Conservation (phyloP, 805 yeast species). For the Kodamaea laetipori region DNA sequence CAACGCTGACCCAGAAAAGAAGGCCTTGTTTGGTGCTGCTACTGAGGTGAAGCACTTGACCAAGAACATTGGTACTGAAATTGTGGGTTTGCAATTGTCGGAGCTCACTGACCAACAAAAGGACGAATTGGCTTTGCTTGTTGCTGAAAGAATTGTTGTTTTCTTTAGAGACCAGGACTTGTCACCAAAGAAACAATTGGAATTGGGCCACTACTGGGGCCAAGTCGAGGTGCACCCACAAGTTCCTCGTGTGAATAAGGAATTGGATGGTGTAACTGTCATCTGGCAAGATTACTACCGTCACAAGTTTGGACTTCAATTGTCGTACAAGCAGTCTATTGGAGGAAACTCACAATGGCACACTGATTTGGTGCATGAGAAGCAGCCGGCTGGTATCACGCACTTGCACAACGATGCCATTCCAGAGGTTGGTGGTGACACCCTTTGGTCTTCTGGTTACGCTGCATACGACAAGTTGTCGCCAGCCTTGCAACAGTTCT, state of each 20-base stretch:
- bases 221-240: constrained; percentile 30
- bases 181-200: constrained; percentile 31
- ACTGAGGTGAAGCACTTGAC: constrained; percentile 31
- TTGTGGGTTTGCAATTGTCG: constrained; percentile 31
- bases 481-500: constrained; percentile 49
- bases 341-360: constrained; percentile 33
- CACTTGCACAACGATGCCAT: constrained; percentile 42
- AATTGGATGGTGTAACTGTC: constrained; percentile 28
- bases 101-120: constrained; percentile 32
- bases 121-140: constrained; percentile 33
- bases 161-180: constrained; percentile 34
- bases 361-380: constrained; percentile 39
- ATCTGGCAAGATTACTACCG: constrained; percentile 36
- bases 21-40: constrained; percentile 34
- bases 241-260: constrained; percentile 16
- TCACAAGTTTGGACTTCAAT: constrained; percentile 26
- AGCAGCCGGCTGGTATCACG: constrained; percentile 40
- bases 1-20: constrained; percentile 33
- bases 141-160: constrained; percentile 34
- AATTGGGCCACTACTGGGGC: constrained; percentile 34
- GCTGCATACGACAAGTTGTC: constrained; percentile 59
- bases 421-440: constrained; percentile 53
- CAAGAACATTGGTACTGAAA: constrained; percentile 34
- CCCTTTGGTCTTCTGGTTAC: constrained; percentile 56
- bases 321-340: constrained; percentile 30